Conservation (phyloP, 2,329 filamentous ascomycete genomes). For the Alternaria brassicae region DNA sequence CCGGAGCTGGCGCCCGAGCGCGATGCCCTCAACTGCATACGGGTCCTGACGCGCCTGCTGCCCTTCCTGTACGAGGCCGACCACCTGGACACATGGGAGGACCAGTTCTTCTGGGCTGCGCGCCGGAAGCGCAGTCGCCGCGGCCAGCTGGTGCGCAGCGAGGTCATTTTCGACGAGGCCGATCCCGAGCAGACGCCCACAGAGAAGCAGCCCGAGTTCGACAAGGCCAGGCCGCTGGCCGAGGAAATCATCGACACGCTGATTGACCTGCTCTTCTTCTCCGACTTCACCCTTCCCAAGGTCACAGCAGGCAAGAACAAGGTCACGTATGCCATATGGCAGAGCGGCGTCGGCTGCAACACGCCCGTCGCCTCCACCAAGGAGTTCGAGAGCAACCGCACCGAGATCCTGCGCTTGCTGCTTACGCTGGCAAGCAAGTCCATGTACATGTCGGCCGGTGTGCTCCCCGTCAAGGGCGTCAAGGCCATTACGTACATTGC, state of each 20-base stretch:
- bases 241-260: constrained; percentile 93
- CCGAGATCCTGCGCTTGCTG: constrained; percentile 85
- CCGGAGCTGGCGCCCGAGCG: constrained; percentile 80
- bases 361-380: constrained; percentile 85
- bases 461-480: constrained; percentile 82
- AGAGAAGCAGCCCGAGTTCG: constrained; percentile 68
- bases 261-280: constrained; percentile 88
- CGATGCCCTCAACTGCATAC: constrained; percentile 94
- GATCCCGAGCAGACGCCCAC: constrained; percentile 57
- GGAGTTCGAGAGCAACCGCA: constrained; percentile 91
- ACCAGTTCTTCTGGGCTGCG: constrained; percentile 88
- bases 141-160: constrained; percentile 60
- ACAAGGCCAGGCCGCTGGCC: constrained; percentile 84
- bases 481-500: constrained; percentile 88
- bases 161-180: constrained; percentile 86
- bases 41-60: constrained; percentile 85
- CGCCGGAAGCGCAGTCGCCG: constrained; percentile 66
- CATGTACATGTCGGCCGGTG: constrained; percentile 86
- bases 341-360: constrained; percentile 96
- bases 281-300: constrained; percentile 83
- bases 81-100: constrained; percentile 82
- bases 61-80: constrained; percentile 94
- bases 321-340: constrained; percentile 94
- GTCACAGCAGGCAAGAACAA: constrained; percentile 75
- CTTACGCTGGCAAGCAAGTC: constrained; percentile 87